Base-by-base conservation (phyloP, 2,329 filamentous ascomycete species). In the Hypoxylon sp. region DNA sequence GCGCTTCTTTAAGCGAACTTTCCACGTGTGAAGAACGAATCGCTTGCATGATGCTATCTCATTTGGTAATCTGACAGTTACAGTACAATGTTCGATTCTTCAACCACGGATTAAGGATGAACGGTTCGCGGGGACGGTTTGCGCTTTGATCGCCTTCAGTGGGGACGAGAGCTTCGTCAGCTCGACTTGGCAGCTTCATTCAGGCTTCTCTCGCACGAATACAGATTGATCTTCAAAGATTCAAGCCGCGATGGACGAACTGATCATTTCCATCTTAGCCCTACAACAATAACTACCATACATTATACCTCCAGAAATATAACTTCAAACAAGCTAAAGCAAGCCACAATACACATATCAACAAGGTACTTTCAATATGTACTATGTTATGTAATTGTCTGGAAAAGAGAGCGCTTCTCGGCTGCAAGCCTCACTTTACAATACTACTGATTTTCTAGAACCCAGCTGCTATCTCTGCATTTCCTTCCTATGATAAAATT, bases 121-220 rank as follows among this genome's bases (percentile, higher is more conserved):
- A n/a, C 31, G 65, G 53, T 57, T 70, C 52, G 44, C 44, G 61
- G 64, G 68, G 50, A 37, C 4, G 35, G 48, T 63, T 60, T 46
- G 42, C 54, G 65, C 62, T 69, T 68, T 65, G 65, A 63, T 63
- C 65, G 11, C 59, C 26, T 3, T 11, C 26, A 26, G 61, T 59
- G 62, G 62, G 44, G 44, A 64, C 37, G 9, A 50, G 9, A 37
- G 24, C 24, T 59, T 63, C 65, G 50, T 68, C 64, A 68, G 64
- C 61, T 65, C 57, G 8, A 39, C 63, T 67, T 50, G 37, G 57
- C 63, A 13, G 26, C 24, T 19, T 53, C 57, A 44, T 63, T 44
- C 37, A n/a, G 29, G 19, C 14, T 22, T 26, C 22, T 63, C 29
- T 52, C 48, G 24, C 47, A 33, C 33, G 29, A 53, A 67, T 59